Evolutionary conservation across 768 basidiomycete genomes (phyloP), one percentile per base, ranked within the genome.

Genomic region (Clitopilus passeckerianus): DNA sequence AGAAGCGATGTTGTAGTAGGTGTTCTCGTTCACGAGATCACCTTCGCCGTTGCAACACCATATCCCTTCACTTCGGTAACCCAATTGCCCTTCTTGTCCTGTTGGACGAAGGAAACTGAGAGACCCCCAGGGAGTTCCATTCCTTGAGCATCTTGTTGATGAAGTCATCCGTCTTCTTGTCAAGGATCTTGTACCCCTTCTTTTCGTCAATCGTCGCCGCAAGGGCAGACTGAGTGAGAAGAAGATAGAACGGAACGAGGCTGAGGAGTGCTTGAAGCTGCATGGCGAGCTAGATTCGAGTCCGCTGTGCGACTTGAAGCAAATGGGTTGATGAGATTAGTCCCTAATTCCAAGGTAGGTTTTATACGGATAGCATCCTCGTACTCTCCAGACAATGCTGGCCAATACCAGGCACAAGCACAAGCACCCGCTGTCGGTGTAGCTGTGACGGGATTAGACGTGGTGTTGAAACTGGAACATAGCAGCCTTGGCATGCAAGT

Each of bases 121-220:
- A 41, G 12, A 41, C 37, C 37, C n/a, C 15, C 37, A 12, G 37
- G 37, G n/a, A 41, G 37, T 41, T 41, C 37, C 37, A 41, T 41
- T 41, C 37, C 37, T 41, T 41, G 37, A 41, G 37, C 10, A 41
- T 41, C 5, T 12, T 12, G 37, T 41, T 53, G 22, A 66, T 41
- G 37, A 41, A 41, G 37, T 41, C 37, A 41, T 41, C 37, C n/a
- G 37, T 12, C 37, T 41, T 54, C 0, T 58, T 30, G 5, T 24
- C 57, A 43, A 64, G 61, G 34, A 64, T 37, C 27, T 30, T 30
- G 27, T 30, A 30, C 27, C 27, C 27, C 27, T 30, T 30, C 27
- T 30, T 30, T 30, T 30, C 27, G 3, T 30, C 27, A 30, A 30
- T 7, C 27, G 27, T 7, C 27, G 27, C 27, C 7, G 27, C 27